Evolutionary conservation across 2,329 filamentous ascomycete species (phyloP).

Genomic region (Colletotrichum plurivorum): DNA sequence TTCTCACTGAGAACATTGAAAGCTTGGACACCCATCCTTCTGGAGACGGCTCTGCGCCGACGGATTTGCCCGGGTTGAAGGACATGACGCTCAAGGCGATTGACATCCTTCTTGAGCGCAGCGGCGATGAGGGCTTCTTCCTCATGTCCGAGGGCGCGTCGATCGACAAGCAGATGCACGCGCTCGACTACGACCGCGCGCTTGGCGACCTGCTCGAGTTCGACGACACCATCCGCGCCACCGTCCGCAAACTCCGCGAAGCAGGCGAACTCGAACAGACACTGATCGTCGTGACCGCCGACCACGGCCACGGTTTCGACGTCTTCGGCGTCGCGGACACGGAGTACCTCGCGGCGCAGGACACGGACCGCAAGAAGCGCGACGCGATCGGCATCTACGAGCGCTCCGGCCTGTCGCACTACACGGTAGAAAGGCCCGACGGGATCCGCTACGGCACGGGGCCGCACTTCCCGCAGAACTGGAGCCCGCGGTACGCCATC

Average conservation of each 20-base stretch:
- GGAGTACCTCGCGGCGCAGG: conserved; percentile 77
- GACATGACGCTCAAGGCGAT: conserved; percentile 92
- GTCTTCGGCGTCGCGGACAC: conserved; percentile 88
- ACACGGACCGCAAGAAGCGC: conserved; percentile 79
- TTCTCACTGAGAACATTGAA: conserved; percentile 80
- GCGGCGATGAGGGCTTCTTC: conserved; percentile 82
- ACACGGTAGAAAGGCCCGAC: conserved; percentile 70
- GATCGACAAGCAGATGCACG: conserved; percentile 93
- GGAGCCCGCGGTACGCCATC: conserved; percentile 89
- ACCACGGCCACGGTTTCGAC: conserved; percentile 91
- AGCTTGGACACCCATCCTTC: conserved; percentile 77
- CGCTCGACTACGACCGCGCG: conserved; percentile 86
- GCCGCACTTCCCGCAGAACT: conserved; percentile 84
- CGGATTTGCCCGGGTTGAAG: conserved; percentile 85
- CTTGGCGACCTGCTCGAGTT: conserved; percentile 88
- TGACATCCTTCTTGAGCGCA: conserved; percentile 78
- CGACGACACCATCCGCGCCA: conserved; percentile 85
- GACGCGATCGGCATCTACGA: conserved; percentile 81
- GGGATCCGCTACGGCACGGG: conserved; percentile 79
- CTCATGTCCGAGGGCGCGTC: conserved; percentile 89
- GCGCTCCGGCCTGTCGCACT: conserved; percentile 81
- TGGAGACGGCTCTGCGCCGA: conserved; percentile 74
- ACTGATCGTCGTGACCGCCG: conserved; percentile 84
- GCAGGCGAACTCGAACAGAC: conserved; percentile 80
- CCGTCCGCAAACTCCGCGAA: conserved; percentile 76